Percentiles rank a stretch among this genome's conserved stretches.
These are phyloP conservation scores for Xylaria sp. DNA, from an alignment of 2,329 filamentous ascomycete genomes.

Conservation along the genomic window DNA sequence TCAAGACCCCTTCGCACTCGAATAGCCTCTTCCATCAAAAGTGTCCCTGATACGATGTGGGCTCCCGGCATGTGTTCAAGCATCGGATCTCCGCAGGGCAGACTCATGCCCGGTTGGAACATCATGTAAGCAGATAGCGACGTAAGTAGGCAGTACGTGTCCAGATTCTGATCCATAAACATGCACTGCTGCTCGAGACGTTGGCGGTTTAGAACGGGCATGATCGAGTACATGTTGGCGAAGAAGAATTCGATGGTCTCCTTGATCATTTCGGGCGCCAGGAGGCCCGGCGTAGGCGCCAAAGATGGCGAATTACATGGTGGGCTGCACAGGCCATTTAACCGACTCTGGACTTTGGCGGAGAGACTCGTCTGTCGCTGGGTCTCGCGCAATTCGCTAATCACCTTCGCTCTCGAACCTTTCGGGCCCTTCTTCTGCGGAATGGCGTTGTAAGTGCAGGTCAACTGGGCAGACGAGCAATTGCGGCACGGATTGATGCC, in stretches of 20 bases:
- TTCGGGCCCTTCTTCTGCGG: slow-evolving; percentile 82
- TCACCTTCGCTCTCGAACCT: slow-evolving; percentile 78
- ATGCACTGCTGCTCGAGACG: slow-evolving; percentile 67
- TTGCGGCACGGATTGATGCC: slow-evolving; percentile 76
- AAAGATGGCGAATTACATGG: slow-evolving; percentile 57
- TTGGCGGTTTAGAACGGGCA: slow-evolving; percentile 70
- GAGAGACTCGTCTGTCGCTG: slow-evolving; percentile 73
- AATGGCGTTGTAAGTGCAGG: slow-evolving; percentile 79
- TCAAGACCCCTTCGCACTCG: slow-evolving; percentile 72
- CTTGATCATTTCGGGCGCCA: slow-evolving; percentile 71
- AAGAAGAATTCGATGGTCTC: slow-evolving; percentile 76
- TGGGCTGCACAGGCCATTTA: slow-evolving; percentile 64
- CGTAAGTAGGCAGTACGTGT: slow-evolving; percentile 71
- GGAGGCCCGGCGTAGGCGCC: slow-evolving; percentile 66
- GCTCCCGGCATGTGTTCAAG: slow-evolving; percentile 66
- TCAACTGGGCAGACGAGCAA: slow-evolving; percentile 72
- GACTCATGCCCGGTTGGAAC: slow-evolving; percentile 73
- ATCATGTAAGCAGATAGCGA: slow-evolving; percentile 75
- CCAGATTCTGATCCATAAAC: slow-evolving; percentile 70
- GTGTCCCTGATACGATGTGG: slow-evolving; percentile 71
- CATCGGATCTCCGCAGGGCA: slow-evolving; percentile 66
- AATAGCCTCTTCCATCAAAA: slow-evolving; percentile 73
- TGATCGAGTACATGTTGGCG: slow-evolving; percentile 70
- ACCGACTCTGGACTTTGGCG: slow-evolving; percentile 68
- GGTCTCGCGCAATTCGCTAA: slow-evolving; percentile 75